Evolutionary conservation across 1,139 yeast species (phyloP), one percentile per base, ranked within the genome.

Genomic region (Diutina scorzettiae): DNA sequence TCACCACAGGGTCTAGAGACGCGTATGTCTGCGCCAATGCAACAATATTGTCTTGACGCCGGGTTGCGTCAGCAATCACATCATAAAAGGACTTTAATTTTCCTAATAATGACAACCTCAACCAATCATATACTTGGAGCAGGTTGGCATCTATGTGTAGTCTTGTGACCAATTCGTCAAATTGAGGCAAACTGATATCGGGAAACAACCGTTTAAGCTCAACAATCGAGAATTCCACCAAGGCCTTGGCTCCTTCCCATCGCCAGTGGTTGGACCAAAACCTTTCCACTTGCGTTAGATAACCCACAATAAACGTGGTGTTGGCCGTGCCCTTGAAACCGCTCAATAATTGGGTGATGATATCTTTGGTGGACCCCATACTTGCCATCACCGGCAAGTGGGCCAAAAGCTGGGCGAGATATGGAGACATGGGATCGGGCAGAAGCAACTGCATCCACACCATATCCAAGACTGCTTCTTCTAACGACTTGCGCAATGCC

Each of bases 141-240:
- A 63, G 69, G 31, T 48, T 48, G 43, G 65, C 63, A 12, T 66
- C 51, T 24, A 54, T 51, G 1, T 50, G 43, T 5, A 68, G 46
- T 44, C 57, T 55, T 11, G 58, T 58, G 8, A 51, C 44, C 9
- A 42, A 42, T 7, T 33, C 33, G 3, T 43, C 18, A 2, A 18
- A 34, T 11, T 19, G 21, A 47, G 42, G 34, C 14, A 23, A 27
- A 12, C 43, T 44, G 20, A 21, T 37, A 14, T 44, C 40, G 12
- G 47, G 44, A 12, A 46, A 43, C 5, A 51, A 48, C 5, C 48
- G 42, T 24, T 43, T 46, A 11, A 34, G n/a, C 34, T 44, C 6
- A 47, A 47, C n/a, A 47, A 43, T 7, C 40, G 28, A 34, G 5
- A 21, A 21, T n/a, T 21, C 18, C 18, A 4, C 23, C 19, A 21